These are phyloP conservation scores for Cynanchum wilfordii DNA, from an alignment of 257 asterid species.

Conservation along the genomic window DNA sequence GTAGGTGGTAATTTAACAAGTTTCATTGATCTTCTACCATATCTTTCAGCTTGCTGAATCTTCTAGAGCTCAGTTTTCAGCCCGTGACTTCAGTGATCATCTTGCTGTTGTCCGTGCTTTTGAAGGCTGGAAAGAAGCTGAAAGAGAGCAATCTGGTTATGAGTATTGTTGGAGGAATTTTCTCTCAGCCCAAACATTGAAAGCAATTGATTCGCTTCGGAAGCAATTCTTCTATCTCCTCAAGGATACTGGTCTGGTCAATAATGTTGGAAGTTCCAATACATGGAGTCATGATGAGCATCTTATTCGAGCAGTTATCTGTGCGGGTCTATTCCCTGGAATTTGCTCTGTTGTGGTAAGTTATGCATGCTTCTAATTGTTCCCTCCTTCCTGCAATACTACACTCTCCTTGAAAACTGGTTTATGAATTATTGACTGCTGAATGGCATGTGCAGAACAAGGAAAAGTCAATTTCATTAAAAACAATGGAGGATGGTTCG, in stretches of 20 bases:
- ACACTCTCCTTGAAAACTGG: background rate
- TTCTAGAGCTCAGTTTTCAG: slow-evolving; percentile 86
- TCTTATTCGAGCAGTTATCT: slow-evolving; percentile 70
- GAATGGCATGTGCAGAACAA: slow-evolving; percentile 57
- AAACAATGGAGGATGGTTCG: slow-evolving; percentile 91
- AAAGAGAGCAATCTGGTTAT: slow-evolving; percentile 54
- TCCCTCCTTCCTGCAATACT: background rate
- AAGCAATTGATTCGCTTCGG: slow-evolving; percentile 83
- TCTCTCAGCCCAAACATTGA: slow-evolving; percentile 82
- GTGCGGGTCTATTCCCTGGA: slow-evolving; percentile 93
- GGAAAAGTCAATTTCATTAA: slow-evolving; percentile 76
- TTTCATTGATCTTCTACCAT: slow-evolving; percentile 6
- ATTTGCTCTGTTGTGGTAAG: slow-evolving; percentile 93
- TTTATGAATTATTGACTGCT: slow-evolving; percentile 17
- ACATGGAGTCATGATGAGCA: slow-evolving; percentile 65
- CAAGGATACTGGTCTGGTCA: slow-evolving; percentile 68
- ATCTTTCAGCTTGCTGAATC: slow-evolving; percentile 86
- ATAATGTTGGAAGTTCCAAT: slow-evolving; percentile 61
- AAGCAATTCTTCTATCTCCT: slow-evolving; percentile 74
- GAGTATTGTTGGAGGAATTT: slow-evolving; percentile 93
- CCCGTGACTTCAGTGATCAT: slow-evolving; percentile 85
- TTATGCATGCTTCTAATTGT: slow-evolving; percentile 10
- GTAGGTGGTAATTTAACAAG: no score
- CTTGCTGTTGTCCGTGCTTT: slow-evolving; percentile 76
- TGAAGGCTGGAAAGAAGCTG: slow-evolving; percentile 94